Percentiles rank a stretch among this genome's conserved stretches.
phyloP scores from a whole-genome alignment of 495 filamentous ascomycete species.

The Echria macrotheca region DNA sequence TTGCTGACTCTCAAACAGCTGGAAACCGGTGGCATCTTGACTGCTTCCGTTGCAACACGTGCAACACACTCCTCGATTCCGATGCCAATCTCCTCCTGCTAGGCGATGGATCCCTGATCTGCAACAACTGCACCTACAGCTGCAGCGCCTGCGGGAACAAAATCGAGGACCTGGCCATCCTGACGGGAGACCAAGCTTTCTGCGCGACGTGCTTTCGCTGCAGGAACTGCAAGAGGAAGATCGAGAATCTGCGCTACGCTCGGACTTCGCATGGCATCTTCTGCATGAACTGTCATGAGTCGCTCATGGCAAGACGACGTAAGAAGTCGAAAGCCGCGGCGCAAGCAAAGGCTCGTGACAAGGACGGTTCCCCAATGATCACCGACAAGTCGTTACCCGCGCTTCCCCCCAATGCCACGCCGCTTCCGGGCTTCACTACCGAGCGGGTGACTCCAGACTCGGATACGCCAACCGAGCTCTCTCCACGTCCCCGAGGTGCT shows the following conservation, averaged over 20 bases:
- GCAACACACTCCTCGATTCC: constrained; percentile 90
- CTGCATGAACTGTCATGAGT: constrained; percentile 99
- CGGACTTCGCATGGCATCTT: constrained; percentile 98
- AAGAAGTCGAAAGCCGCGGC: constrained; percentile 74
- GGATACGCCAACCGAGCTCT: constrained; percentile 67
- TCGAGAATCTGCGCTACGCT: constrained; percentile 97
- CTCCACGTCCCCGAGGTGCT: constrained; percentile 54
- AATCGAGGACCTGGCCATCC: constrained; percentile 96
- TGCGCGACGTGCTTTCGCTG: constrained; percentile 97
- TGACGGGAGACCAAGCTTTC: constrained; percentile 98
- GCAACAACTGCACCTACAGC: constrained; percentile 99
- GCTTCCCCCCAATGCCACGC: constrained; percentile 69
- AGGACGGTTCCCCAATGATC: constrained; percentile 58
- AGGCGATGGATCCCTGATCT: constrained; percentile 95
- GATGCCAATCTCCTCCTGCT: constrained; percentile 97
- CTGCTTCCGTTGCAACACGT: constrained; percentile 98
- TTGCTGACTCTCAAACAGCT: constrained; percentile 51
- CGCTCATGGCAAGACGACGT: constrained; percentile 89
- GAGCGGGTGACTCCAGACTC: constrained; percentile 72
- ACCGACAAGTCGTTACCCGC: constrained; percentile 93
- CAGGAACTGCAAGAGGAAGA: constrained; percentile 96
- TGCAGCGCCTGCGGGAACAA: constrained; percentile 96
- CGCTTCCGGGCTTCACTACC: constrained; percentile 49
- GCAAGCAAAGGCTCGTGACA: constrained; percentile 55
- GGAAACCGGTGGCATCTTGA: constrained; percentile 98